phyloP scores from a whole-genome alignment of 306 rosid genomes.

The Cotoneaster glaucophyllus region DNA sequence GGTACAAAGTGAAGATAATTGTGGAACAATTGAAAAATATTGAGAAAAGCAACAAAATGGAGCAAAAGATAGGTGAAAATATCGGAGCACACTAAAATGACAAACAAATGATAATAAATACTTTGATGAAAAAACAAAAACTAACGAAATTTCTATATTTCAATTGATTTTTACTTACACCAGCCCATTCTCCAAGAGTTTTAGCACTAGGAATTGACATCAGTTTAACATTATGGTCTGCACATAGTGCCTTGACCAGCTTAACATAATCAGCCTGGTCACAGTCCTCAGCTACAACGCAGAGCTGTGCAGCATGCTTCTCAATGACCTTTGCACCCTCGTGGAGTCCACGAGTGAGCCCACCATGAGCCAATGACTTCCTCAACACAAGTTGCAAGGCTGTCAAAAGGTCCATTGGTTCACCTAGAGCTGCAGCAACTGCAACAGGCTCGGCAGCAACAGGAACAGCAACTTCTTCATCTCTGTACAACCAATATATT shows the following conservation, averaged over 20 bases:
- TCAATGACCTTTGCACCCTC: slow-evolving; percentile 81
- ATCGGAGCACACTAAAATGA: neutral
- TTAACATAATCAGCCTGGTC: slow-evolving; percentile 80
- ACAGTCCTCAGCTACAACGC: slow-evolving; percentile 84
- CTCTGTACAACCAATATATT: slow-evolving; percentile 8
- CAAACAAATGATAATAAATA: neutral
- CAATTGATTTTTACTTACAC: slow-evolving; percentile 46
- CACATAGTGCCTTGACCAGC: slow-evolving; percentile 76
- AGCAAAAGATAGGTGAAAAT: no score
- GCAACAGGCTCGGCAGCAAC: slow-evolving; percentile 22
- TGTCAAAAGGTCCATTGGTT: slow-evolving; percentile 40
- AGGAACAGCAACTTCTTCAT: slow-evolving; percentile 24
- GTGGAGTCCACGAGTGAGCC: slow-evolving; percentile 75
- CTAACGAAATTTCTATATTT: neutral
- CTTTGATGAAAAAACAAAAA: neutral
- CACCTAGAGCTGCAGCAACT: slow-evolving; percentile 32
- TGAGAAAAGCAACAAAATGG: no score
- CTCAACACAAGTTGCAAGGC: slow-evolving; percentile 81
- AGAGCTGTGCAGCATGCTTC: slow-evolving; percentile 73
- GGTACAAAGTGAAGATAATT: no score
- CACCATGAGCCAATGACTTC: slow-evolving; percentile 78
- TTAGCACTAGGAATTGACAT: slow-evolving; percentile 75
- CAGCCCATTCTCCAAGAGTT: slow-evolving; percentile 95
- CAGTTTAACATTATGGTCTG: slow-evolving; percentile 70
- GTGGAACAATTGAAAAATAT: no score